These are phyloP conservation scores for Arxiozyma slooffiae DNA, from an alignment of 1,139 yeast genomes.

Conservation along the genomic window DNA sequence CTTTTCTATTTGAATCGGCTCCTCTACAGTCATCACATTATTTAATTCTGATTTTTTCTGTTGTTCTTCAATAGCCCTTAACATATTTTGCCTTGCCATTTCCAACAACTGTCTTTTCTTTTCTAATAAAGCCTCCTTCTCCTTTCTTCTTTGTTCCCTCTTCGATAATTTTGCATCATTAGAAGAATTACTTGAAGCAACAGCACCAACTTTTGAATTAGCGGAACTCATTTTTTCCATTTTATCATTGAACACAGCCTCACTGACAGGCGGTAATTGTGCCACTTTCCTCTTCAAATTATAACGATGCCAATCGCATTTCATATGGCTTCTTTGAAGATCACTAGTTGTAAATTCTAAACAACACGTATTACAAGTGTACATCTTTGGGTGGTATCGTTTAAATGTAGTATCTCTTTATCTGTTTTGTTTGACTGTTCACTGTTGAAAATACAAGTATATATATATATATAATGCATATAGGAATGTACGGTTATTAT, in stretches of 20 bases:
- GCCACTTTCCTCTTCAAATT: constrained; percentile 91
- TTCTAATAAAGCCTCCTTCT: constrained; percentile 53
- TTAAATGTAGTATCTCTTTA: too few species aligned
- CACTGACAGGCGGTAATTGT: constrained; percentile 66
- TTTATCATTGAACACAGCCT: constrained; percentile 70
- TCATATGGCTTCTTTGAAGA: constrained; percentile 84
- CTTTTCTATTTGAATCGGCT: background rate
- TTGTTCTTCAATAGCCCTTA: constrained; percentile 22
- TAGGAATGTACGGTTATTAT: too few species aligned
- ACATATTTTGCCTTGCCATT: constrained; percentile 49
- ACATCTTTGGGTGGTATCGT: too few species aligned
- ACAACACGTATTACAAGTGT: constrained; percentile 85
- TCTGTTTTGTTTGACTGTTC: too few species aligned
- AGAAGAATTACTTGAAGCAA: background rate
- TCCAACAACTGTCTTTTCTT: constrained; percentile 54
- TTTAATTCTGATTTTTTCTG: background rate
- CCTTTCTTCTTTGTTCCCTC: constrained; percentile 54
- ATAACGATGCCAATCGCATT: constrained; percentile 83
- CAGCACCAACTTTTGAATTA: constrained; percentile 37
- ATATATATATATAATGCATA: too few species aligned
- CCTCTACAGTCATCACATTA: background rate
- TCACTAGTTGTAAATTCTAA: constrained; percentile 69
- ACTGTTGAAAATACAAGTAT: too few species aligned
- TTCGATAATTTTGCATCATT: constrained; percentile 44
- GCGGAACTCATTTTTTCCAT: constrained; percentile 41